Base-by-base conservation (phyloP, 176 grass and related monocot genomes). In the Triticum dicoccoides region DNA sequence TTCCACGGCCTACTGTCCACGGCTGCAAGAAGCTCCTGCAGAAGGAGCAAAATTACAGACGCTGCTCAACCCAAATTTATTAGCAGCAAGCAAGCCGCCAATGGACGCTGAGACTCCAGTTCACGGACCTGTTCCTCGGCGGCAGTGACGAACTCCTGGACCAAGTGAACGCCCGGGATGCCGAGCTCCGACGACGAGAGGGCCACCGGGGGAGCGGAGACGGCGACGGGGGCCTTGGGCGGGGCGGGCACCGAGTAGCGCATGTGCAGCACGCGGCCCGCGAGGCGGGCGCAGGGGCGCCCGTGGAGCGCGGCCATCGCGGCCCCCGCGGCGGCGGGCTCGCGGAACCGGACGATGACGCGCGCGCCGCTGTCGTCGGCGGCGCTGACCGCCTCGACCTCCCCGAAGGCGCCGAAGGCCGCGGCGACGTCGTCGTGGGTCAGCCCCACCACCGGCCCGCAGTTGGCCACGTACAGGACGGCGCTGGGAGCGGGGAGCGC, bases 401-500 rank as follows among this genome's bases (percentile, higher is more conserved):
- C 80, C 76, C 96, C 96, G 83, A 88, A 98, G 38, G 51, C 77
- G 71, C 78, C 78, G 87, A 98, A 96, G 11, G 42, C 87, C 45
- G 80, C 85, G 77, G 63, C 67, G 27, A 98, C 86, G 73, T 83
- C 88, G 20, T 88, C 82, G 71, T 92, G 63, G 14, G 90, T 79
- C 76, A 98, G 70, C 38, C 96, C 92, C 54, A 96, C 96, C 15
- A 92, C 88, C 18, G 92, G 90, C 23, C 94, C 94, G 82, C 97
- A 96, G 85, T 98, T 98, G 58, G 97, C 94, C 81, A 98, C 88
- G 38, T 89, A 98, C 52, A 96, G 82, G 45, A 88, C 89, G 27
- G 84, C 39, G 69, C 84, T 96, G 58, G 82, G 54, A 11, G 67
- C 45, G 9, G 75, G 32, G 3, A 5, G 13, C 64, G 25, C 64